Conservation (phyloP, 78 protist genomes). For the Cavenderia fasciculata region DNA sequence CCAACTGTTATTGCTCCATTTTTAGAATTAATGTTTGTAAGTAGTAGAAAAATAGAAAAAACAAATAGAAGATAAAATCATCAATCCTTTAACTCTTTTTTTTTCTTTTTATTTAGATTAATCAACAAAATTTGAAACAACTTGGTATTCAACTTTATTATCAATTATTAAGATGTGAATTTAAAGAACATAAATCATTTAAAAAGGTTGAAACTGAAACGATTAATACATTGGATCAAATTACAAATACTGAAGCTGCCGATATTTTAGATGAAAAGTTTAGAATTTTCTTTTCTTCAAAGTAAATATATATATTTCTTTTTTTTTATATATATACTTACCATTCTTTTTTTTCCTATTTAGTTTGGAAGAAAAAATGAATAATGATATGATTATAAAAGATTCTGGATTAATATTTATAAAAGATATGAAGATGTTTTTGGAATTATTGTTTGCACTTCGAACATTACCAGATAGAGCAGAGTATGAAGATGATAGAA, state of each 20-base stretch:
- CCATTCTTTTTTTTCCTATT: not conserved
- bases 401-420: slow-evolving; percentile 40
- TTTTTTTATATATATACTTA: not conserved
- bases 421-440: slow-evolving; percentile 68
- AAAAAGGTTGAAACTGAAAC: slow-evolving; percentile 68
- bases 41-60: too few species aligned
- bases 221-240: slow-evolving; percentile 49
- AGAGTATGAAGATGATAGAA: slow-evolving; percentile 77
- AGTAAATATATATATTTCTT: not conserved
- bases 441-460: slow-evolving; percentile 59
- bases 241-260: slow-evolving; percentile 55
- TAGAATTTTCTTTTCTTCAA: slow-evolving; percentile 41
- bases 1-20: slow-evolving; percentile 74
- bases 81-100: not conserved
- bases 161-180: slow-evolving; percentile 60
- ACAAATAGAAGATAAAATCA: not conserved
- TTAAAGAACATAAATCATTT: slow-evolving; percentile 45
- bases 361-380: slow-evolving; percentile 48
- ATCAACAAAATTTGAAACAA: slow-evolving; percentile 39
- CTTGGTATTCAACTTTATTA: slow-evolving; percentile 60
- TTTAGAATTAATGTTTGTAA: slow-evolving; percentile 56
- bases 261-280: slow-evolving; percentile 63
- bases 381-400: not conserved
- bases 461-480: slow-evolving; percentile 79
- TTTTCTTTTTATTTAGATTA: slow-evolving; percentile 5